phyloP scores from a whole-genome alignment of 139 green algal genomes.

The Tetraselmis striata region DNA sequence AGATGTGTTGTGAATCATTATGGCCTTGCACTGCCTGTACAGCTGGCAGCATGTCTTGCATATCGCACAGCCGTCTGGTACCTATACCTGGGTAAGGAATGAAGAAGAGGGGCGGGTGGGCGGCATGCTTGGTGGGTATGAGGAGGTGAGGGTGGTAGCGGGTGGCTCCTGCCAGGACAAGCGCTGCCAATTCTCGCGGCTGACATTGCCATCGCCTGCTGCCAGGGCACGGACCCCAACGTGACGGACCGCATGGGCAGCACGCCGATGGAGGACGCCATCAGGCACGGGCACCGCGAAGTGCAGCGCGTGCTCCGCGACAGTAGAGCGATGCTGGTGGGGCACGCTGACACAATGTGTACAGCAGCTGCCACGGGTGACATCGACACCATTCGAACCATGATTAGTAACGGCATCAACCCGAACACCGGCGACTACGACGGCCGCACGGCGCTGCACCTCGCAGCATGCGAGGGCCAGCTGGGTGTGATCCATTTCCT shows the following conservation, averaged over 20 bases:
- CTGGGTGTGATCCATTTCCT: slow-evolving; percentile 27
- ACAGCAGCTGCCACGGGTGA: slow-evolving; percentile 22
- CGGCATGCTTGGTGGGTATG: no score
- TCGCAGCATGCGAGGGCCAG: slow-evolving; percentile 24
- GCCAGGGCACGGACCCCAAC: background rate
- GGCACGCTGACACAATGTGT: slow-evolving; percentile 17
- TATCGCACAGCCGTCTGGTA: no score
- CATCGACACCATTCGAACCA: slow-evolving; percentile 12
- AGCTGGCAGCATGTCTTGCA: no score
- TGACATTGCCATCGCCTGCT: no score
- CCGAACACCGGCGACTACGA: slow-evolving; percentile 27
- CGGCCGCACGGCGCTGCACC: slow-evolving; percentile 29
- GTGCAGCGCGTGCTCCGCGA: slow-evolving; percentile 14
- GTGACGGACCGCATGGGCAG: background rate
- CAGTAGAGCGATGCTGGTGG: slow-evolving; percentile 6
- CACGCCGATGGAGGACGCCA: background rate
- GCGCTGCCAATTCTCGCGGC: no score
- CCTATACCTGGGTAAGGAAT: no score
- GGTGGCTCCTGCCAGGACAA: no score
- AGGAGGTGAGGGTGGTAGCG: no score
- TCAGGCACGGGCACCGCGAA: slow-evolving; percentile 15
- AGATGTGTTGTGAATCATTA: no score
- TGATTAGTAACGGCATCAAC: slow-evolving; percentile 21
- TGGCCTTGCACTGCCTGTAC: no score
- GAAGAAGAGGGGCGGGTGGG: no score